Evolutionary conservation across 257 asterid species (phyloP), one percentile per base, ranked within the genome.

Genomic region (Phtheirospermum japonicum): DNA sequence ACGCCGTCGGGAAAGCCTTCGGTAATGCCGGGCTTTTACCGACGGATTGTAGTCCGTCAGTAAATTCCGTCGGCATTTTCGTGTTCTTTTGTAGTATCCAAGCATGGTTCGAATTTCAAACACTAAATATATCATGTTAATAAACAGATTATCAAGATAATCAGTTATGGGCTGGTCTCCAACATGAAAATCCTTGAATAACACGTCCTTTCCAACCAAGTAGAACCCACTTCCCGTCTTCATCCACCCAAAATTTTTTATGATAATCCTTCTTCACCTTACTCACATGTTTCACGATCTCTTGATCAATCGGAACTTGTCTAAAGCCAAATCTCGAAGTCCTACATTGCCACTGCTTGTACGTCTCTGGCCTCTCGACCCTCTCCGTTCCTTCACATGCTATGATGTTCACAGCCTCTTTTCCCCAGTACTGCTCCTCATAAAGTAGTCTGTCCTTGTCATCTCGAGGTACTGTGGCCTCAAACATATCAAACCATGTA

Each of bases 381-480:
- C 87, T 71, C 79, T 78, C 84, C 36, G 71, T 71, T 32, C 87
- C 84, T 30, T 81, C 87, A 10, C 87, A 81, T 4, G 87, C 84
- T 7, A 81, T 66, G 0, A 69, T 66, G 17, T 78, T 81, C 75
- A 68, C 73, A 0, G 55, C 69, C 4, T 73, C 80, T 48, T 59
- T 75, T 12, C 80, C 84, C 2, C 61, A 67, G 6, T 71, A 46
- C 64, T 76, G 76, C 67, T 71, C 84, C 46, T 39, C 14, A 0
- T 57, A 78, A 12, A 63, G 46, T 13, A 62, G 39, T 65, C 87
- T 59, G 49, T 71, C 43, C n/a, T 45, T 66, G n/a, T 76, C 78
- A 9, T n/a, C n/a, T n/a, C n/a, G n/a, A n/a, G n/a, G n/a, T n/a
- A n/a, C n/a, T n/a, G n/a, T n/a, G n/a, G n/a, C 79, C 69, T 81